Evolutionary conservation across 2,329 filamentous ascomycete species (phyloP), one percentile per base, ranked within the genome.

Genomic region (Colletotrichum orbiculare): DNA sequence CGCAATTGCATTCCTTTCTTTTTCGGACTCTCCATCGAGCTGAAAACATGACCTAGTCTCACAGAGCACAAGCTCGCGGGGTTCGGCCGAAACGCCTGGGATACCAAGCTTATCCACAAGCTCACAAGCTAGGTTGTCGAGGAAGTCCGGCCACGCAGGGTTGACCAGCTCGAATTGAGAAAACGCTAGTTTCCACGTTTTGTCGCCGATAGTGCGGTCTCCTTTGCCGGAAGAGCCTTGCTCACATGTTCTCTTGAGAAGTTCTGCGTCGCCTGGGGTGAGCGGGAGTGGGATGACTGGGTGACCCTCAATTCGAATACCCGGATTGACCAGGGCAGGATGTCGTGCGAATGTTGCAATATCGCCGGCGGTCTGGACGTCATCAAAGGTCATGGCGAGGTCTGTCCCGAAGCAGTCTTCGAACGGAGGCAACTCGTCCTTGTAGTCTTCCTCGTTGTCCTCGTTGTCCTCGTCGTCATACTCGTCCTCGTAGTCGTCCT

Each of bases 21-120:
- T 84, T 64, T 83, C 80, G 0, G 75, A 80, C 66, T 83, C 80
- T 56, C 78, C 77, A 60, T 83, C 79, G 0, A 73, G 69, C 60
- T 81, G 80, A 72, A 83, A 83, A 63, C 82, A 79, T 1, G 80
- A 80, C 0, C 81, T 82, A 50, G 79, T 70, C 65, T 81, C 80
- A 68, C 83, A 84, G 1, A 84, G 70, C 2, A 82, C 67, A 55
- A 84, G 66, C 62, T 83, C 83, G 71, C 79, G 78, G 1, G 75
- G 73, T 52, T 79, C 71, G 2, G 73, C 73, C 12, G 64, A 67
- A 41, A 76, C 59, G 5, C 61, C 55, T 60, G 47, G 42, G 55
- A 78, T 69, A 17, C 74, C 77, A 5, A 81, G 69, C 3, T 64
- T 70, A 15, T 60, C 34, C 7, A 62, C 69, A 8, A 72, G 73